Percentiles rank a stretch among this genome's conserved stretches.
These are phyloP conservation scores for Biscogniauxia marginata DNA, from an alignment of 2,329 filamentous ascomycete species.

Conservation along the genomic window DNA sequence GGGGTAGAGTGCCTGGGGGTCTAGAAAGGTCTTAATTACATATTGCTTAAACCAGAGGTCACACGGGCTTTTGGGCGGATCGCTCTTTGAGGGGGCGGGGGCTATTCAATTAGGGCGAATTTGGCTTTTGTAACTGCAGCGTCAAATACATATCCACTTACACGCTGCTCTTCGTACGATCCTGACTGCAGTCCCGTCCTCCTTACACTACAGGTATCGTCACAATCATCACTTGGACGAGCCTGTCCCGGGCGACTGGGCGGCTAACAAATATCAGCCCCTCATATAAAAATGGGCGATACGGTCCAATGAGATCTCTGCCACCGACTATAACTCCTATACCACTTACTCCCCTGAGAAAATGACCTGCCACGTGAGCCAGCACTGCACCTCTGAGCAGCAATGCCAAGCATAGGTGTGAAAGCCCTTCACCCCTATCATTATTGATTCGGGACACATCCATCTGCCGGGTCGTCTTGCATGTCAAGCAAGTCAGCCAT, in stretches of 20 bases:
- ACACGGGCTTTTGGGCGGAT: not conserved
- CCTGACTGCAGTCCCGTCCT: not conserved
- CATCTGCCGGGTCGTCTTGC: conserved; percentile 3
- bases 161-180: not conserved
- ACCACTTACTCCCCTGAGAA: not conserved
- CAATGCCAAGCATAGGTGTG: not conserved
- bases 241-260: conserved; percentile 1
- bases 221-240: not conserved
- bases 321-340: not conserved
- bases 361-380: not conserved
- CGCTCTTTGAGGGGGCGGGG: too few relatives aligned
- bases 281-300: not conserved
- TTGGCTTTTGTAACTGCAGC: not conserved
- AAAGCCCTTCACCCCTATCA: not conserved
- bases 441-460: conserved; percentile 1
- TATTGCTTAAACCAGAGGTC: not conserved
- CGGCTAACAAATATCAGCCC: conserved; percentile 1
- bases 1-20: too few relatives aligned
- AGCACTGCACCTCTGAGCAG: not conserved
- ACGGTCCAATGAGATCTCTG: not conserved
- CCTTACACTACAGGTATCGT: not conserved
- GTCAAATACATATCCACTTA: not conserved
- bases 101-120: not conserved
- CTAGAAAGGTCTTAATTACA: not conserved
- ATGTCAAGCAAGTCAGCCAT: not conserved